Base-by-base conservation (phyloP, 495 filamentous ascomycete species). In the Hyaloscypha variabilis region DNA sequence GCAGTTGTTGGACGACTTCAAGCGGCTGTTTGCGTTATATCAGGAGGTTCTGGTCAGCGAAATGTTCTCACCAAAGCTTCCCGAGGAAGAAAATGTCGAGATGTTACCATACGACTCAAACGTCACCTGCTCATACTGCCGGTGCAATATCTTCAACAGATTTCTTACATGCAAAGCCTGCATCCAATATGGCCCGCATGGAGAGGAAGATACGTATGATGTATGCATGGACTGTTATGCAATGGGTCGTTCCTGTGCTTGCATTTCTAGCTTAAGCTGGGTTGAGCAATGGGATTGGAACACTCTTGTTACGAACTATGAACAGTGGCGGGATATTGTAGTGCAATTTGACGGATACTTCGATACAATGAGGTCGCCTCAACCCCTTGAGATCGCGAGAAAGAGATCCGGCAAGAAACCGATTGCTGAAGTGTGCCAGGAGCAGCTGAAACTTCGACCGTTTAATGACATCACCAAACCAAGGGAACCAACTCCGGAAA, bases 181-280 rank as follows among this genome's bases (percentile, higher is more conserved):
- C 72, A 82, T 89, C 30, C 72, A 76, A 21, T 75, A 77, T 11
- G 77, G 77, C 21, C 77, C 81, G 31, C 79, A 79, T 58, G 90
- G 84, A 21, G 86, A 85, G 5, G 85, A 92, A 58, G 90, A 94
- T 64, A 86, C 89, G 0, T 99, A 97, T 72, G 95, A 99, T 71
- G 84, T 99, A 14, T 99, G 95, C 73, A 92, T 99, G 88, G 94
- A 99, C 51, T 99, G 95, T 73, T 98, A 94, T 68, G 88, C 86
- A 19, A 94, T 97, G 87, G 95, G 95, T 36, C 87, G 95, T 56
- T 96, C 92, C 67, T 99, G 95, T 73, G 82, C 80, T 8, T 99
- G 95, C 69, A 82, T 95, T 36, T 95, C 93, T 6, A 87, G 85
- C 11, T 83, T 95, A 29, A 88, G 85, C 60, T 99, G 94, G 94